Evolutionary conservation across 345 rosid genomes (phyloP), one percentile per base, ranked within the genome.

Genomic region (Alliaria petiolata): DNA sequence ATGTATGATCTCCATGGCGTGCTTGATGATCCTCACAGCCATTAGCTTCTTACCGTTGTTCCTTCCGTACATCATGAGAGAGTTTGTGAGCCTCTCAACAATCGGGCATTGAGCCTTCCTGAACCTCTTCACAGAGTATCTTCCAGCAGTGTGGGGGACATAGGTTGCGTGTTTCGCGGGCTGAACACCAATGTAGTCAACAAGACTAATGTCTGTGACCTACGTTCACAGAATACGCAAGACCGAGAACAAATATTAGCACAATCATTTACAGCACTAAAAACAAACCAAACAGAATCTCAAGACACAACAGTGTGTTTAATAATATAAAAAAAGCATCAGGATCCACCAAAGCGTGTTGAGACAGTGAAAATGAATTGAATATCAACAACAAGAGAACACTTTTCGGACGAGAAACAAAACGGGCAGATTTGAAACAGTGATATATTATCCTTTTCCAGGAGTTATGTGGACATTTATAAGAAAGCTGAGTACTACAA

Each of bases 101-200:
- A 93, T 89, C 5, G 97, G 98, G 83, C 98, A 93, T 26, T 93
- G 97, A 10, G 98, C 97, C 81, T 93, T 93, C 65, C 98, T 83
- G 86, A 93, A 93, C 11, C 98, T 87, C 79, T 93, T 90, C 14
- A 84, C 92, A 0, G 98, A 89, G 85, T 92, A 93, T 80, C 98
- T 80, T 31, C 97, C 97, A 65, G 97, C 92, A 15, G 98, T 93
- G 85, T 93, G 97, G 2, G 98, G 97, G 0, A 93, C 89, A 85
- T 69, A 93, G 14, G 96, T 90, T 0, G 97, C 97, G 7, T 93
- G 97, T 73, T 89, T 93, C 0, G 89, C 85, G 1, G 90, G 63
- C 71, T 77, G 82, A 28, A 86, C 88, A 4, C 92, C 97, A 47
- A 93, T 80, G 83, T 91, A 93, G 53, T 93, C 97, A 2, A 55